Base-by-base conservation (phyloP, 2,329 filamentous ascomycete genomes). In the Fusarium scirpi region DNA sequence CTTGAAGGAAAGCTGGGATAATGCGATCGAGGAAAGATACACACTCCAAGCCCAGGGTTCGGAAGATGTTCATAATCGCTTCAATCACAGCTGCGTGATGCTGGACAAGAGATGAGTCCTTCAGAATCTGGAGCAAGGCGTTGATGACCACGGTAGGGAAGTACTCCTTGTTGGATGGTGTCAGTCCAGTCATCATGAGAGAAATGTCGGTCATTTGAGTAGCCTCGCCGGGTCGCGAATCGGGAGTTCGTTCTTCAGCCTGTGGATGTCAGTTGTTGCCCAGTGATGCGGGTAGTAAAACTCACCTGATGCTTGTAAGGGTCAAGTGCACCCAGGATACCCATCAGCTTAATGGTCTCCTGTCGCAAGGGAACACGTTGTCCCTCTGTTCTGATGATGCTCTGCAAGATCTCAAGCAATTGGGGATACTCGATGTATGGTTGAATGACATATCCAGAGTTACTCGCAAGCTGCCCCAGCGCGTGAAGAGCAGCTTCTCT, bases 61-160 rank as follows among this genome's bases (percentile, higher is more conserved):
- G 93, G 82, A 99, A 99, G 63, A 99, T 99, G 74, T 94, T 97
- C 90, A 99, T 98, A 74, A 99, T 97, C 8, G 96, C 96, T 79
- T 98, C 96, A 54, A 99, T 96, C 16, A 98, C 95, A 13, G 92
- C 90, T 6, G 94, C 95, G 76, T 99, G 97, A 75, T 97, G 95
- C 76, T 97, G 93, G 15, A 91, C 89, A 7, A 99, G 85, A 0
- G 96, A 98, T 27, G 91, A 90, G 74, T 99, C 96, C 76, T 95
- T 97, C 38, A 99, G 83, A 71, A 99, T 94, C 60, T 94, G 91
- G 76, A 99, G 90, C 13, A 99, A 86, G 3, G 96, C 97, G 76
- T 97, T 97, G 78, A 99, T 98, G 48, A 98, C 96, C 20, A 99
- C 94, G 0, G 96, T 99, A 1, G 96, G 96, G 77, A 97, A 99